Conservation (phyloP, 148 eudicot species). For the Arbutus unedo region DNA sequence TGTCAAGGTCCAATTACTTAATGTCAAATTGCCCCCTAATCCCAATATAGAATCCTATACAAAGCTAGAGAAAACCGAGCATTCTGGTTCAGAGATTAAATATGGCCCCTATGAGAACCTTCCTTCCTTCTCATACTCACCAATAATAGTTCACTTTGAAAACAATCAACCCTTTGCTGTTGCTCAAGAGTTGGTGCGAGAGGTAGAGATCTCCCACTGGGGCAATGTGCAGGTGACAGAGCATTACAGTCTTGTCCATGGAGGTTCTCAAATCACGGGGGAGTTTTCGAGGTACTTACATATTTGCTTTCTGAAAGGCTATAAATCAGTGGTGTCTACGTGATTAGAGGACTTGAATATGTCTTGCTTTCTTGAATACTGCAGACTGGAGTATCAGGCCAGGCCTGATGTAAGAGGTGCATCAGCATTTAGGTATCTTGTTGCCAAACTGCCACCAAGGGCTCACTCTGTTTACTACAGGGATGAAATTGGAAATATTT, state of each 20-base stretch:
- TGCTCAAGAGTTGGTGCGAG: slow-evolving; percentile 88
- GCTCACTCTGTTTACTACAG: slow-evolving; percentile 95
- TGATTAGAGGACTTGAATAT: background rate
- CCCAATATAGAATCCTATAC: slow-evolving; percentile 82
- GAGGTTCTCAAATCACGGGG: slow-evolving; percentile 80
- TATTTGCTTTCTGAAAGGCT: background rate
- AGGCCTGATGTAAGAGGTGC: slow-evolving; percentile 67
- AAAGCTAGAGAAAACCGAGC: slow-evolving; percentile 64
- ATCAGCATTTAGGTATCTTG: slow-evolving; percentile 59
- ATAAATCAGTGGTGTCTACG: background rate
- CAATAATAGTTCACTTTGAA: slow-evolving; percentile 65
- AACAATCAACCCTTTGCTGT: slow-evolving; percentile 78
- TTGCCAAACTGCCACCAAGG: slow-evolving; percentile 72
- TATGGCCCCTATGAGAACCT: slow-evolving; percentile 89
- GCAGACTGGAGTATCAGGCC: slow-evolving; percentile 82
- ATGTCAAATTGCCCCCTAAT: slow-evolving; percentile 64
- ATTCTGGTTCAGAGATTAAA: slow-evolving; percentile 85
- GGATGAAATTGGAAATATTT: slow-evolving; percentile 97
- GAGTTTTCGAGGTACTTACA: slow-evolving; percentile 76
- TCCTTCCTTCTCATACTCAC: slow-evolving; percentile 58
- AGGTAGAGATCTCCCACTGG: slow-evolving; percentile 98
- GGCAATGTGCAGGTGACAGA: slow-evolving; percentile 94
- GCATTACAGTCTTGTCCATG: slow-evolving; percentile 83
- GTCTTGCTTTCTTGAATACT: background rate
- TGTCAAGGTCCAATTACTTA: slow-evolving; percentile 70